phyloP scores from a whole-genome alignment of 768 basidiomycete species.

The Tylopilus rubrobrunneus region DNA sequence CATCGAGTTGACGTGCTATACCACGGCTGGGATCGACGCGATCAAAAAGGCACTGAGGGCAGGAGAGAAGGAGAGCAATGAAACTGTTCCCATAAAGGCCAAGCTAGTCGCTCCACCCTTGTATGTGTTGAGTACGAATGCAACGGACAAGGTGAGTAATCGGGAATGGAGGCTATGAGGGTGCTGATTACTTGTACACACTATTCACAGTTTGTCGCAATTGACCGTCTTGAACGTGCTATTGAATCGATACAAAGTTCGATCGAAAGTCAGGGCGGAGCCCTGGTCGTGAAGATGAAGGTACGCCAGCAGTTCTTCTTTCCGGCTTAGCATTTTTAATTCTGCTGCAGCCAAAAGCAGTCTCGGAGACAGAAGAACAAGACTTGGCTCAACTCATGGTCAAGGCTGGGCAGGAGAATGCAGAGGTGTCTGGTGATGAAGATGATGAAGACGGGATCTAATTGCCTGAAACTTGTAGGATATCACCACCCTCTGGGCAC shows the following conservation, averaged over 20 bases:
- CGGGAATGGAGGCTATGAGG: background rate
- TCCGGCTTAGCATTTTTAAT: background rate
- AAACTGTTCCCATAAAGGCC: constrained; percentile 93
- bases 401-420: constrained; percentile 89
- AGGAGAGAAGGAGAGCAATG: constrained; percentile 84
- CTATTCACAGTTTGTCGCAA: constrained; percentile 63
- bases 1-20: constrained; percentile 95
- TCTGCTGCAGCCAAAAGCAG: constrained; percentile 82
- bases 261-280: constrained; percentile 83
- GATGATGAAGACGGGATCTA: constrained; percentile 59
- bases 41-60: constrained; percentile 89
- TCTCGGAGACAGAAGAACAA: constrained; percentile 96
- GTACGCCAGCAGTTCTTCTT: constrained; percentile 33
- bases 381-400: constrained; percentile 97
- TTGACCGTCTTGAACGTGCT: constrained; percentile 90
- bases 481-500: no score
- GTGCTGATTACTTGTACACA: background rate
- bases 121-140: constrained; percentile 93
- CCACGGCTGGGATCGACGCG: constrained; percentile 92
- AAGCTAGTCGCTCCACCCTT: constrained; percentile 94
- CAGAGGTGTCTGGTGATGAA: constrained; percentile 94
- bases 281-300: constrained; percentile 94
- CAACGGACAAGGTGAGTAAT: constrained; percentile 81
- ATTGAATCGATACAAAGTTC: constrained; percentile 85
- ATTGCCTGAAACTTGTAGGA: no score